A percentile compares a stretch with the other conserved stretches of the same genome.
Conservation (phyloP, 306 rosid species). For the Acacia confusa region DNA sequence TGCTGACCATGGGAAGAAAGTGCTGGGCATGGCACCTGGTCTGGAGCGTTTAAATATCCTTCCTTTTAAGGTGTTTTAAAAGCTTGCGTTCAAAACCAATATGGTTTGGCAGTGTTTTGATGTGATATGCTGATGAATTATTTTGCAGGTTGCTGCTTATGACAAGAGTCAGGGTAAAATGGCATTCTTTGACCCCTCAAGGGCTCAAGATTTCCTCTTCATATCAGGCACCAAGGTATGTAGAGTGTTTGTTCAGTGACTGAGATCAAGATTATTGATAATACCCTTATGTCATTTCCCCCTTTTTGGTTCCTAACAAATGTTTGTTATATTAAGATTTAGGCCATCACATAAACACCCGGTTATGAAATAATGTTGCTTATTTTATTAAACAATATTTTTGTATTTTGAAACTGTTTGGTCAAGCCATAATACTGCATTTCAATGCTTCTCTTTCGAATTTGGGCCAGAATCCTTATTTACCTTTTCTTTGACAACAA, state of each 20-base stretch:
- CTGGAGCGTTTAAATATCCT: constrained; percentile 93
- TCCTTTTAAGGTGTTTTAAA: constrained; percentile 81
- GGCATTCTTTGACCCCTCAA: constrained; percentile 97
- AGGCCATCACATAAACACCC: not conserved
- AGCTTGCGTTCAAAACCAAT: not conserved
- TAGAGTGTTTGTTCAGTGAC: not conserved
- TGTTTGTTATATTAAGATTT: not conserved
- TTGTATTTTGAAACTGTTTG: not conserved
- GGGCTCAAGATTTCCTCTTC: constrained; percentile 89
- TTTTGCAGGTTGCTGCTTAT: constrained; percentile 93
- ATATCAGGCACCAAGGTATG: constrained; percentile 98
- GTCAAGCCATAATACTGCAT: not conserved
- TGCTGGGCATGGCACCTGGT: constrained; percentile 98
- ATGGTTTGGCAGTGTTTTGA: not conserved
- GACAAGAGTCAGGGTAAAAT: constrained; percentile 91
- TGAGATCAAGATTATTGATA: not conserved
- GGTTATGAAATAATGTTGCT: not conserved
- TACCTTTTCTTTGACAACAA: not conserved
- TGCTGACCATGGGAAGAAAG: constrained; percentile 98
- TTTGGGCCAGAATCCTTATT: not conserved
- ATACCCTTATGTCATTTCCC: not conserved
- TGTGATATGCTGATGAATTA: constrained; percentile 26
- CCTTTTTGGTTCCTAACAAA: not conserved
- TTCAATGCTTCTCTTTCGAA: not conserved
- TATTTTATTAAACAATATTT: not conserved